phyloP scores from a whole-genome alignment of 2,329 filamentous ascomycete species.

The Talaromyces atroroseus region DNA sequence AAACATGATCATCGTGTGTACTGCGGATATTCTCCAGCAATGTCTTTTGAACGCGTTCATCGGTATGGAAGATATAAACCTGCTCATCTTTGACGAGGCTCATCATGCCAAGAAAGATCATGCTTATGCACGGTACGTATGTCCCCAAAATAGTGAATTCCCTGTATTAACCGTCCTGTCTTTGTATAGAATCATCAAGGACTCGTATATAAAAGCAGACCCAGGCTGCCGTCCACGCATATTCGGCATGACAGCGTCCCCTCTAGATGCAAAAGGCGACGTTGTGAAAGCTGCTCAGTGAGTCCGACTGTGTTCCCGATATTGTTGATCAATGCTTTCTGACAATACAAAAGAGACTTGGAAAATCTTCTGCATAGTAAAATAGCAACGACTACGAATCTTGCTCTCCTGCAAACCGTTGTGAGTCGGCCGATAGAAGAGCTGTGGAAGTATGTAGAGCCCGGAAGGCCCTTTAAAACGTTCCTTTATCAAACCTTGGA shows the following conservation, averaged over 20 bases:
- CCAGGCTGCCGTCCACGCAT: slow-evolving; percentile 61
- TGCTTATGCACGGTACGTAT: slow-evolving; percentile 63
- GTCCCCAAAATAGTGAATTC: not conserved
- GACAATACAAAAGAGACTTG: slow-evolving; percentile 48
- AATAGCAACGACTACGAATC: slow-evolving; percentile 70
- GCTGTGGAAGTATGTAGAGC: slow-evolving; percentile 51
- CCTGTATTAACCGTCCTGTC: slow-evolving; percentile 9
- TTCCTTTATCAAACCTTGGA: slow-evolving; percentile 57
- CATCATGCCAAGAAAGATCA: slow-evolving; percentile 96
- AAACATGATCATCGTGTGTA: slow-evolving; percentile 86
- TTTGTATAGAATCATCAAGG: slow-evolving; percentile 65
- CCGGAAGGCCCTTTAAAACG: slow-evolving; percentile 56
- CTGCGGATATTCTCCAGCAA: slow-evolving; percentile 76
- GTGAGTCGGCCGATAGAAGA: slow-evolving; percentile 58
- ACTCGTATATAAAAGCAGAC: slow-evolving; percentile 63
- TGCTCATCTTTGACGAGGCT: slow-evolving; percentile 92
- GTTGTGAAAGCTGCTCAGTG: slow-evolving; percentile 61
- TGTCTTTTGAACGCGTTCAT: slow-evolving; percentile 76
- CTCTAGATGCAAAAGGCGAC: slow-evolving; percentile 76
- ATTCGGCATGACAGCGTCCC: slow-evolving; percentile 95
- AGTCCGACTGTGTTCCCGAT: slow-evolving; percentile 10
- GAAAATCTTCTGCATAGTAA: slow-evolving; percentile 72
- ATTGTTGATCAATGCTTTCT: slow-evolving; percentile 12
- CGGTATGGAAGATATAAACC: slow-evolving; percentile 73
- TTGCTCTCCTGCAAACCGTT: slow-evolving; percentile 53